A percentile compares a stretch with the other conserved stretches of the same genome.
phyloP scores from a whole-genome alignment of 2,329 filamentous ascomycete species.

The Penicillium oxalicum region DNA sequence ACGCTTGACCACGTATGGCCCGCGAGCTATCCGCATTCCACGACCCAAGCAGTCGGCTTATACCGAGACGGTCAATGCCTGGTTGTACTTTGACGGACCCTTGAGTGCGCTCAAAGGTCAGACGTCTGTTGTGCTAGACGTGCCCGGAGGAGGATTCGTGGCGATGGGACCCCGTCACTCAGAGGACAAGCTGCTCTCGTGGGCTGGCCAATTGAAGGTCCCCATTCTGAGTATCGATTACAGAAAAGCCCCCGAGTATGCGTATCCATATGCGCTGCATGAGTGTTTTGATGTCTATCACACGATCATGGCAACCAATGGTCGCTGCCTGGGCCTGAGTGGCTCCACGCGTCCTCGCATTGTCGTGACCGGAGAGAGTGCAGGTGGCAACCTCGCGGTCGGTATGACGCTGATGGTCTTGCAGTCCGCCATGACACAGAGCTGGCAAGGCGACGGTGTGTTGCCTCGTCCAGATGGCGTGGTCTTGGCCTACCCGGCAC shows the following conservation, averaged over 20 bases:
- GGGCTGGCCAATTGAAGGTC: conserved; percentile 83
- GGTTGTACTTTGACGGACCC: conserved; percentile 92
- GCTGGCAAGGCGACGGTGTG: conserved; percentile 51
- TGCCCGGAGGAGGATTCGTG: conserved; percentile 91
- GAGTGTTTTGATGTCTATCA: conserved; percentile 84
- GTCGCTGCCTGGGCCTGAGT: conserved; percentile 68
- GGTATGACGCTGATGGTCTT: conserved; percentile 84
- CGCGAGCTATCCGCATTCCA: conserved; percentile 76
- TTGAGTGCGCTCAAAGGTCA: conserved; percentile 70
- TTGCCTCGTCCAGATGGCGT: conserved; percentile 73
- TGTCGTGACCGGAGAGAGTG: conserved; percentile 72
- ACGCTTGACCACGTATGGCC: conserved; percentile 71
- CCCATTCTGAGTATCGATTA: conserved; percentile 91
- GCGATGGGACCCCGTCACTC: conserved; percentile 94
- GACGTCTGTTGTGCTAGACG: conserved; percentile 73
- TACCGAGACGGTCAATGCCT: conserved; percentile 72
- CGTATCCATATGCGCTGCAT: conserved; percentile 78
- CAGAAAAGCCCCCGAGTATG: conserved; percentile 75
- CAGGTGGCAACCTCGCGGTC: conserved; percentile 73
- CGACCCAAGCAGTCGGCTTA: conserved; percentile 75
- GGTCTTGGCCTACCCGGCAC: conserved; percentile 77
- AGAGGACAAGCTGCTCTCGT: conserved; percentile 88
- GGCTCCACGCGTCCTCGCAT: conserved; percentile 61
- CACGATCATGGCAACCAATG: conserved; percentile 64
- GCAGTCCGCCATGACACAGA: conserved; percentile 59